Evolutionary conservation across 176 grass and related monocot species (phyloP).

Genomic region (Musa troglodytarum): DNA sequence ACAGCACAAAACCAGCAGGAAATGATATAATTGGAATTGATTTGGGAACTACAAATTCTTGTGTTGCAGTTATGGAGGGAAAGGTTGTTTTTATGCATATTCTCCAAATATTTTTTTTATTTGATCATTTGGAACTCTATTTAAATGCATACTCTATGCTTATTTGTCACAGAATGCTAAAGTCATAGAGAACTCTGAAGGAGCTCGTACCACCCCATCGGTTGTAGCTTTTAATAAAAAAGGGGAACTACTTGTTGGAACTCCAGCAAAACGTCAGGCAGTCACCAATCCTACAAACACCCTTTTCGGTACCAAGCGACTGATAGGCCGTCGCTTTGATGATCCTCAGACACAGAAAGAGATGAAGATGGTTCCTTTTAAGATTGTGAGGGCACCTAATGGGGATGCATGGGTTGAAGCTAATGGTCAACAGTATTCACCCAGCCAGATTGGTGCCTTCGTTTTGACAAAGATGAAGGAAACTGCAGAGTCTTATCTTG

Average conservation of each 20-base stretch:
- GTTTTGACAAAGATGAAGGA: slow-evolving; percentile 24
- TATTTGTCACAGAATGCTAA: slow-evolving; percentile 1
- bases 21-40: slow-evolving; percentile 23
- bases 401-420: slow-evolving; percentile 23
- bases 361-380: slow-evolving; percentile 23
- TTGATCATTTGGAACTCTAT: neutral
- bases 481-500: slow-evolving; percentile 21
- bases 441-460: slow-evolving; percentile 20
- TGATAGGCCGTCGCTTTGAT: slow-evolving; percentile 20
- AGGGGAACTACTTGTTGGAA: slow-evolving; percentile 13
- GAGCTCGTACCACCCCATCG: slow-evolving; percentile 9
- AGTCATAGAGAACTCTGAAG: slow-evolving; percentile 20
- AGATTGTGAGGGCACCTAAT: slow-evolving; percentile 20
- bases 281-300: slow-evolving; percentile 25
- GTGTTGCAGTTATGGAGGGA: slow-evolving; percentile 21
- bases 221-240: slow-evolving; percentile 17
- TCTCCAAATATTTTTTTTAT: neutral
- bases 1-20: slow-evolving; percentile 9
- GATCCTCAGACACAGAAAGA: slow-evolving; percentile 20
- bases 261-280: slow-evolving; percentile 20
- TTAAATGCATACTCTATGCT: neutral
- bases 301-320: slow-evolving; percentile 5
- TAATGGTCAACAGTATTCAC: slow-evolving; percentile 17
- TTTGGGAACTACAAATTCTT: slow-evolving; percentile 23
- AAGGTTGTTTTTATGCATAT: neutral